Percentiles rank a stretch among this genome's conserved stretches.
Conservation (phyloP, 1,139 yeast species). For the Sugiyamaella pinicola region DNA sequence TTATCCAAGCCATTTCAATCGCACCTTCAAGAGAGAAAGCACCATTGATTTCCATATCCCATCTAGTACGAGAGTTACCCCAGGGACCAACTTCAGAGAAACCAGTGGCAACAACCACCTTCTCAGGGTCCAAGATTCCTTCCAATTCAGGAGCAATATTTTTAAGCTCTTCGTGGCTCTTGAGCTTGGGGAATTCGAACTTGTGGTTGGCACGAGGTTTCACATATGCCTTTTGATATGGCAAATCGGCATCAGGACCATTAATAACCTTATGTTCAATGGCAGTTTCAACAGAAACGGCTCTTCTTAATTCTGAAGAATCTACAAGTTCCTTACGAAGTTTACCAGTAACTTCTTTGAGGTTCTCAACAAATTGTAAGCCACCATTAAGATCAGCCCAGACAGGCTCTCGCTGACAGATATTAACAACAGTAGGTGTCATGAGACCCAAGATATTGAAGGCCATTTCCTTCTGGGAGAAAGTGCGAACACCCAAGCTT, state of each 20-base stretch:
- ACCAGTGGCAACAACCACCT: slow-evolving; percentile 92
- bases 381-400: slow-evolving; percentile 99
- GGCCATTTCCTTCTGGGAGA: slow-evolving; percentile 99
- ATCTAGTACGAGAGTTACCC: slow-evolving; percentile 98
- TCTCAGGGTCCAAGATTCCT: slow-evolving; percentile 90
- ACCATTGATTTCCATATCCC: slow-evolving; percentile 98
- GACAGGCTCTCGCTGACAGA: slow-evolving; percentile 92
- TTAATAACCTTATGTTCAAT: slow-evolving; percentile 89
- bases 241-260: slow-evolving; percentile 88
- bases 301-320: slow-evolving; percentile 90
- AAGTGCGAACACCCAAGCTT: slow-evolving; percentile 92
- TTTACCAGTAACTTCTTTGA: slow-evolving; percentile 82
- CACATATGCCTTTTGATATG: slow-evolving; percentile 71
- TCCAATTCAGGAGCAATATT: slow-evolving; percentile 68
- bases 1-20: slow-evolving; percentile 99
- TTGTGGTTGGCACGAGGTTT: slow-evolving; percentile 95
- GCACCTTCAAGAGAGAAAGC: slow-evolving; percentile 98
- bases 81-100: slow-evolving; percentile 98
- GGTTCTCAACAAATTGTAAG: slow-evolving; percentile 86
- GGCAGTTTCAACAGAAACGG: slow-evolving; percentile 91
- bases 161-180: slow-evolving; percentile 74
- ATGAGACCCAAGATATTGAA: slow-evolving; percentile 93
- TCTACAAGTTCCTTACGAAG: slow-evolving; percentile 81
- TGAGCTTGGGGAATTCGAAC: slow-evolving; percentile 88
- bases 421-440: slow-evolving; percentile 80